Conservation (phyloP, 1,284 basidiomycete genomes). For the Leccinum angustisporum region DNA sequence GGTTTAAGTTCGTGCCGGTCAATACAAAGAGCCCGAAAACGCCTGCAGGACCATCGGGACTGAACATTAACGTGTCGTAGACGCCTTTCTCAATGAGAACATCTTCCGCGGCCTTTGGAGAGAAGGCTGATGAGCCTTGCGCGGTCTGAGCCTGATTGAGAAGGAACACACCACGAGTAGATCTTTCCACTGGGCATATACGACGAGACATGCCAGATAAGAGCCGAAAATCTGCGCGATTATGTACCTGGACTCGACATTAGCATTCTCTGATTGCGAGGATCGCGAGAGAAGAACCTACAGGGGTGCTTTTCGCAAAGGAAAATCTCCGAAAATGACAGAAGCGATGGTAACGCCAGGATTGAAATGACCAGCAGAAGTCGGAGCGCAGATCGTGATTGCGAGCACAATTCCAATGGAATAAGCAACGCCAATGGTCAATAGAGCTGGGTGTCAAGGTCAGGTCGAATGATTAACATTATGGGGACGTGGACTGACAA, state of each 20-base stretch:
- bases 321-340: constrained; percentile 55
- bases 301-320: constrained; percentile 52
- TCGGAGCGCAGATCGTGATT: constrained; percentile 47
- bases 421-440: constrained; percentile 66
- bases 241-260: constrained; percentile 49
- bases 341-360: constrained; percentile 59
- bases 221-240: constrained; percentile 61
- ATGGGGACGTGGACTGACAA: constrained; percentile 41
- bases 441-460: constrained; percentile 42
- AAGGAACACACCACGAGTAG: constrained; percentile 40
- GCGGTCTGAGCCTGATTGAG: not conserved
- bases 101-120: constrained; percentile 38
- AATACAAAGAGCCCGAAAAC: constrained; percentile 56
- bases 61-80: constrained; percentile 49
- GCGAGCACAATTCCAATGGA: constrained; percentile 63
- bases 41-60: constrained; percentile 60
- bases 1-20: constrained; percentile 50
- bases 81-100: constrained; percentile 43
- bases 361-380: constrained; percentile 67
- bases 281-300: constrained; percentile 27
- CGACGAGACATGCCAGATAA: constrained; percentile 57
- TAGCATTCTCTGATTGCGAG: constrained; percentile 2
- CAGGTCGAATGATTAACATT: not conserved
- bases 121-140: not conserved
- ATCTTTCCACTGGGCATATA: constrained; percentile 63